phyloP scores from a whole-genome alignment of 495 filamentous ascomycete genomes.

The Bacidia rubella region DNA sequence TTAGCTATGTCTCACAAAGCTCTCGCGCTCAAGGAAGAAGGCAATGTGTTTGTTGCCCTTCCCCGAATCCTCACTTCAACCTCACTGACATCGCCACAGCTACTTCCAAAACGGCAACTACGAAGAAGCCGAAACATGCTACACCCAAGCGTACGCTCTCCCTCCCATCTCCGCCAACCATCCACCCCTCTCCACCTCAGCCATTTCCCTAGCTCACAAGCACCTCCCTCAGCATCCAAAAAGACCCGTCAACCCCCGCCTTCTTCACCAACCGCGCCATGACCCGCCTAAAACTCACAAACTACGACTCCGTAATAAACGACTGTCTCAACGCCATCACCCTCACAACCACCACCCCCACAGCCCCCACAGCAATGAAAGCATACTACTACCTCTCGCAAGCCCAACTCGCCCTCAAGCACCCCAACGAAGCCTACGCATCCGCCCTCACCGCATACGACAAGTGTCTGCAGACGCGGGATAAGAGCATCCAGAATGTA shows the following conservation, averaged over 20 bases:
- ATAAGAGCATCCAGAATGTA: slow-evolving; percentile 47
- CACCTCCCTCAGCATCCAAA: slow-evolving; percentile 31
- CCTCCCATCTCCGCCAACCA: neutral
- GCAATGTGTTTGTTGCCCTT: slow-evolving; percentile 33
- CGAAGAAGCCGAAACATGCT: slow-evolving; percentile 57
- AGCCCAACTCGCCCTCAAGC: slow-evolving; percentile 60
- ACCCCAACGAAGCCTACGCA: slow-evolving; percentile 60
- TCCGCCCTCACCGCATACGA: slow-evolving; percentile 62
- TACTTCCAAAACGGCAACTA: slow-evolving; percentile 60
- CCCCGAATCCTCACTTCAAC: neutral
- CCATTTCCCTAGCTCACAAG: slow-evolving; percentile 25
- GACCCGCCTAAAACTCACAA: slow-evolving; percentile 56
- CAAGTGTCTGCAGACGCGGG: slow-evolving; percentile 46
- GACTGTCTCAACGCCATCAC: slow-evolving; percentile 67
- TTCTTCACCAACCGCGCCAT: slow-evolving; percentile 80
- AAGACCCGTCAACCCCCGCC: slow-evolving; percentile 33
- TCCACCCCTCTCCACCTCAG: neutral
- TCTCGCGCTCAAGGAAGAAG: slow-evolving; percentile 40
- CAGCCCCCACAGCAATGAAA: slow-evolving; percentile 46
- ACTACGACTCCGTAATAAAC: slow-evolving; percentile 61
- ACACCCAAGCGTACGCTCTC: slow-evolving; percentile 66
- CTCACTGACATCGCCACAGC: slow-evolving; percentile 14
- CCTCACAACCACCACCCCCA: slow-evolving; percentile 44
- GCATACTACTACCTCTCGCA: slow-evolving; percentile 74
- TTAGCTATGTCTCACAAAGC: slow-evolving; percentile 19